Evolutionary conservation across 257 asterid species (phyloP).

Genomic region (Solanum boliviense): DNA sequence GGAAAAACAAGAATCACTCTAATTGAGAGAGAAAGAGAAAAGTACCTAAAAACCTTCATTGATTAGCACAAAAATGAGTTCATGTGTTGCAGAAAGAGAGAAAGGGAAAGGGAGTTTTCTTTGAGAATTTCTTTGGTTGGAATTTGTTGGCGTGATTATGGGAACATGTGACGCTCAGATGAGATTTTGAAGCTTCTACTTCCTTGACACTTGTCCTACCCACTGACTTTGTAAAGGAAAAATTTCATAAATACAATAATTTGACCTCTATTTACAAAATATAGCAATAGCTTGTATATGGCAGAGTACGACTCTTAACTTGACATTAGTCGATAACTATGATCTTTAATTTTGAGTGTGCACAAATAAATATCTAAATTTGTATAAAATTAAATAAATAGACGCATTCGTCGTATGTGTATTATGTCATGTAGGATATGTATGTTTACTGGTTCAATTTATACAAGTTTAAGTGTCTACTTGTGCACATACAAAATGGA

Average conservation of each 20-base stretch:
- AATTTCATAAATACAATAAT: neutral
- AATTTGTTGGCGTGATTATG: neutral
- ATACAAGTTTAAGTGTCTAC: too few relatives aligned
- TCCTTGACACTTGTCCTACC: neutral
- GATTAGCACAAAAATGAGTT: neutral
- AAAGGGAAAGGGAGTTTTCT: too few relatives aligned
- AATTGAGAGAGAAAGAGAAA: neutral
- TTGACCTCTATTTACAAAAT: neutral
- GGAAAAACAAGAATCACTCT: neutral
- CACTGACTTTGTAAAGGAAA: neutral
- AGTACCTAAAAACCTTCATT: neutral
- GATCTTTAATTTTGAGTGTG: too few relatives aligned
- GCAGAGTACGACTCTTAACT: too few relatives aligned
- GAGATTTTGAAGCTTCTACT: neutral
- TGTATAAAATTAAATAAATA: too few relatives aligned
- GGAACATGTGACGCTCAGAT: neutral
- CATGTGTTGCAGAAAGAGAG: neutral
- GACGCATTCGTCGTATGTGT: accelerated
- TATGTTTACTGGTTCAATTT: too few relatives aligned
- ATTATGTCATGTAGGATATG: too few relatives aligned
- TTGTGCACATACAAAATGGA: accelerated
- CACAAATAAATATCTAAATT: accelerated
- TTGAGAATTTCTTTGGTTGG: neutral
- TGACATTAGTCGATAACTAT: accelerated
- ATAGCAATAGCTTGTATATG: neutral